Conservation (phyloP, 345 rosid species). For the Ceriops zippeliana region DNA sequence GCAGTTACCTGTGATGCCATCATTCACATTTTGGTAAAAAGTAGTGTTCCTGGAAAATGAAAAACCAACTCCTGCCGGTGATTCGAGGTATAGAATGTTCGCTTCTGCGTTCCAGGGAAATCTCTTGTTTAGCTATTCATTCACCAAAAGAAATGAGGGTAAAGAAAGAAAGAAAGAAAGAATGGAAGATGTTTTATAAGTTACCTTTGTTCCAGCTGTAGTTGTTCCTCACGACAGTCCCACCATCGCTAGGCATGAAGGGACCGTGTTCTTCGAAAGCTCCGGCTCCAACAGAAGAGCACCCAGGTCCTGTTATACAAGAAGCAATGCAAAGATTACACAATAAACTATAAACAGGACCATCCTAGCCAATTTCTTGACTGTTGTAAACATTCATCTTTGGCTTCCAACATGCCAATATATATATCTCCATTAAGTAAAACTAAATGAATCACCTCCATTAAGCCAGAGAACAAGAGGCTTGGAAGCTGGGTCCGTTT, state of each 20-base stretch:
- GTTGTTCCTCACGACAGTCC: conserved; percentile 3
- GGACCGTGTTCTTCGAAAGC: conserved; percentile 27
- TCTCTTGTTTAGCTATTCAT: neutral
- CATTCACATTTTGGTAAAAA: conserved; percentile 17
- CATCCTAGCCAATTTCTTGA: neutral
- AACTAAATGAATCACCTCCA: conserved; percentile 6
- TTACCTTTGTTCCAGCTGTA: conserved; percentile 27
- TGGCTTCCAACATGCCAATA: neutral
- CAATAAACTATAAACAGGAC: neutral
- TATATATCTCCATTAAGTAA: neutral
- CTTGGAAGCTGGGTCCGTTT: conserved; percentile 12
- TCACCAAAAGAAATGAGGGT: neutral
- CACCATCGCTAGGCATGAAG: conserved; percentile 17
- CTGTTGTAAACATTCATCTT: too few relatives aligned
- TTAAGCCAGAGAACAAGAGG: conserved; percentile 23
- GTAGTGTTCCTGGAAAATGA: conserved; percentile 9
- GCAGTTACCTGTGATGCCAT: conserved; percentile 17
- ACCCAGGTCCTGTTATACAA: conserved; percentile 16
- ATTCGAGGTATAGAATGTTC: conserved; percentile 20
- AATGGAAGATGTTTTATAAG: neutral
- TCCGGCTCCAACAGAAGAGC: conserved; percentile 26
- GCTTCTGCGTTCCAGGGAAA: conserved; percentile 11
- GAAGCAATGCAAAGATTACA: too few relatives aligned
- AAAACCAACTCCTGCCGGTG: conserved; percentile 26
- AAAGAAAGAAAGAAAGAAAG: neutral